Conservation (phyloP, 495 filamentous ascomycete genomes). For the Talaromyces thailandensis region DNA sequence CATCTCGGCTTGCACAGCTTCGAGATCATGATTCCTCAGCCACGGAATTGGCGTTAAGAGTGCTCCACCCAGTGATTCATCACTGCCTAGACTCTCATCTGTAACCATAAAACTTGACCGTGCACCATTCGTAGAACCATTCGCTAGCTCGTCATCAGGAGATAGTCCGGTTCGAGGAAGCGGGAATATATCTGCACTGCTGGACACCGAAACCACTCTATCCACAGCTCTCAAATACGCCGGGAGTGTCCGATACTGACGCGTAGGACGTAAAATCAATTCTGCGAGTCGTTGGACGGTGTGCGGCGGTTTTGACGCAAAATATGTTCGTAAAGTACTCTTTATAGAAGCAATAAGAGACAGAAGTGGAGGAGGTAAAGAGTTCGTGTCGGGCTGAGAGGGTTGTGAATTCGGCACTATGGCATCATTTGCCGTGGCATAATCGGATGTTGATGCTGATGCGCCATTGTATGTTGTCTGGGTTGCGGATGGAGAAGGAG, state of each 20-base stretch:
- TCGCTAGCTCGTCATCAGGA: constrained; percentile 16
- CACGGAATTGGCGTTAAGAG: constrained; percentile 91
- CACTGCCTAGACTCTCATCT: constrained; percentile 52
- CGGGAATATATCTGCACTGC: constrained; percentile 69
- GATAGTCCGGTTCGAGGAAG: constrained; percentile 45
- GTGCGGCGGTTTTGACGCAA: constrained; percentile 72
- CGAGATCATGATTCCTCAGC: constrained; percentile 41
- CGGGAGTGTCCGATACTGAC: constrained; percentile 71
- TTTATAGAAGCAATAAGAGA: constrained; percentile 58
- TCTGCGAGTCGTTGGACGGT: constrained; percentile 90
- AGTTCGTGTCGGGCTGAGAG: constrained; percentile 34
- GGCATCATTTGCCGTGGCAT: constrained; percentile 10
- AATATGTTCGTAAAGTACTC: constrained; percentile 56
- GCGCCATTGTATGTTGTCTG: constrained; percentile 29
- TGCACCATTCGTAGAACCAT: constrained; percentile 28
- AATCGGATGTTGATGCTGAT: constrained; percentile 13
- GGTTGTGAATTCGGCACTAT: constrained; percentile 39
- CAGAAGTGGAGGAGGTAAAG: constrained; percentile 55
- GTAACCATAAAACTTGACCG: constrained; percentile 20
- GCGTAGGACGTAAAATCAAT: constrained; percentile 67
- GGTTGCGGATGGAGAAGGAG: constrained; percentile 19
- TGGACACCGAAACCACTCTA: constrained; percentile 88
- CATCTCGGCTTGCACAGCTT: constrained; percentile 15
- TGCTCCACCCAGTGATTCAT: constrained; percentile 85
- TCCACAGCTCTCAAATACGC: constrained; percentile 87